These are phyloP conservation scores for Aspergillus sclerotiicarbonarius DNA, from an alignment of 495 filamentous ascomycete species.

Conservation along the genomic window DNA sequence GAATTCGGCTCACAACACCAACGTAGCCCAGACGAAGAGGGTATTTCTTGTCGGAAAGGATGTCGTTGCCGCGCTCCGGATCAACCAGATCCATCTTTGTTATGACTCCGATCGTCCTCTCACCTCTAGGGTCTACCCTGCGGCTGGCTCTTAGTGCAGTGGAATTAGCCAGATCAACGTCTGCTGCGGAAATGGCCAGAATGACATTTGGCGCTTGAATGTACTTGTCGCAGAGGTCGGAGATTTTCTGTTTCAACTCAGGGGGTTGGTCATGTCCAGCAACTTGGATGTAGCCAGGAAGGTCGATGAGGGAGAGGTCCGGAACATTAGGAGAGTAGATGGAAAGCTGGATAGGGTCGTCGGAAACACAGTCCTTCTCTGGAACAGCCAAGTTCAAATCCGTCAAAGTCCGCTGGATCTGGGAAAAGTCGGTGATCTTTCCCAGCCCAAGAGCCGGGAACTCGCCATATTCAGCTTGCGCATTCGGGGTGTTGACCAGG, in stretches of 20 bases:
- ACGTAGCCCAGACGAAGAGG: slow-evolving; percentile 96
- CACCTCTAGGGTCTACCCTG: slow-evolving; percentile 88
- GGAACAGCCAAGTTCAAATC: slow-evolving; percentile 94
- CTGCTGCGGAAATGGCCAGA: slow-evolving; percentile 93
- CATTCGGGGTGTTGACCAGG: slow-evolving; percentile 90
- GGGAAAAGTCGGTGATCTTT: slow-evolving; percentile 88
- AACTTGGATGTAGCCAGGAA: slow-evolving; percentile 97
- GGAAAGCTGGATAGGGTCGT: slow-evolving; percentile 93
- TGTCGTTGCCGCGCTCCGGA: slow-evolving; percentile 68
- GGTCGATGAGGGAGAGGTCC: slow-evolving; percentile 92
- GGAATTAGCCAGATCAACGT: slow-evolving; percentile 96
- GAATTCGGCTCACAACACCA: slow-evolving; percentile 83
- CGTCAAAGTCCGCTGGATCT: slow-evolving; percentile 89
- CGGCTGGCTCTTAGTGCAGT: slow-evolving; percentile 88
- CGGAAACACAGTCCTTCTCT: slow-evolving; percentile 84
- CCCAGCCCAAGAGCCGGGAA: slow-evolving; percentile 90
- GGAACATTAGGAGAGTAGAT: slow-evolving; percentile 96
- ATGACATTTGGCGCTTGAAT: slow-evolving; percentile 96
- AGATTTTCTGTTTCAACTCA: slow-evolving; percentile 93
- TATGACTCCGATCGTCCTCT: slow-evolving; percentile 95
- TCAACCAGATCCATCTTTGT: slow-evolving; percentile 99
- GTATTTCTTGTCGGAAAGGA: slow-evolving; percentile 87
- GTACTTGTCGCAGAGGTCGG: slow-evolving; percentile 96
- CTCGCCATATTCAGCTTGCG: slow-evolving; percentile 89
- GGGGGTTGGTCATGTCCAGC: slow-evolving; percentile 84